phyloP scores from a whole-genome alignment of 1,284 basidiomycete species.

The Pseudozyma thailandica region DNA sequence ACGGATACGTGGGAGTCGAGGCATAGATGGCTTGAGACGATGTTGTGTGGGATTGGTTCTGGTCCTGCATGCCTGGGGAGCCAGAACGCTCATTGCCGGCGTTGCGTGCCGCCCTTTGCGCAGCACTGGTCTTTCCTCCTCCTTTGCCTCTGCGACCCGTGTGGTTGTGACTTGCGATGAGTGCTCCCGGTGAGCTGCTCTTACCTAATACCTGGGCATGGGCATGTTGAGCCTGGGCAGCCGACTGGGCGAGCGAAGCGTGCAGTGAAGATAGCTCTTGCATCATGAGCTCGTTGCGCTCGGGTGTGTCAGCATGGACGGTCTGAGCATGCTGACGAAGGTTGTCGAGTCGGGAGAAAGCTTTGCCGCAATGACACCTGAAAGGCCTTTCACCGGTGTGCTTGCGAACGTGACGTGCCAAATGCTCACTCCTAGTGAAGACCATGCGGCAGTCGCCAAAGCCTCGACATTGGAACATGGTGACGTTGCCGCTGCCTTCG shows the following conservation, averaged over 20 bases:
- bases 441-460: conserved; percentile 96
- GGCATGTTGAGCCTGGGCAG: conserved; percentile 58
- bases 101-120: conserved; percentile 24
- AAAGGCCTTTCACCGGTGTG: conserved; percentile 97
- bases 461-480: conserved; percentile 93
- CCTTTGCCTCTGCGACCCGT: conserved; percentile 37
- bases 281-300: conserved; percentile 91
- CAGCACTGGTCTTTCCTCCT: conserved; percentile 31
- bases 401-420: conserved; percentile 94
- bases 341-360: conserved; percentile 95
- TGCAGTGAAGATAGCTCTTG: conserved; percentile 86
- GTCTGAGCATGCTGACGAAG: conserved; percentile 95
- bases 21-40: conserved; percentile 20
- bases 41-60: background rate
- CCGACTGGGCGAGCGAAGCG: conserved; percentile 75
- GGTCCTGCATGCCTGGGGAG: conserved; percentile 9
- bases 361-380: conserved; percentile 88
- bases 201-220: conserved; percentile 58
- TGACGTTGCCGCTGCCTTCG: conserved; percentile 72
- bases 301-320: conserved; percentile 86
- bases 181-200: conserved; percentile 41
- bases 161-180: conserved; percentile 49
- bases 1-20: conserved; percentile 6
- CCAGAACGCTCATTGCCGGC: conserved; percentile 14
- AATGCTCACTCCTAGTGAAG: conserved; percentile 91